These are phyloP conservation scores for Yamadazyma kitorensis DNA, from an alignment of 805 yeast genomes.

Conservation along the genomic window DNA sequence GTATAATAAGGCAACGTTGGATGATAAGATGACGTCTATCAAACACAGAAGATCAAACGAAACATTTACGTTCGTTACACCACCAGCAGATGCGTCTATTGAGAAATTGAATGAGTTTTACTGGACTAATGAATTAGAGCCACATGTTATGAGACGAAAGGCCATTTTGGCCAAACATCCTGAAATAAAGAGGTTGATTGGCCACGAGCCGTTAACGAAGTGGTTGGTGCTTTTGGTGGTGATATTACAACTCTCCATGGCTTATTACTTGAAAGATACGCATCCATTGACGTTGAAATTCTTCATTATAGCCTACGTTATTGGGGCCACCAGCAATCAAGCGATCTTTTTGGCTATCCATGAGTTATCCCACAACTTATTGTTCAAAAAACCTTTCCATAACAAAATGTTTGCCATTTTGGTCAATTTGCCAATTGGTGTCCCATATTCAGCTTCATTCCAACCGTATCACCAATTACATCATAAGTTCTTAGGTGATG, in stretches of 20 bases:
- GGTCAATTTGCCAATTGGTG: constrained; percentile 81
- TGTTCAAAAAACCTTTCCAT: constrained; percentile 73
- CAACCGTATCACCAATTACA: constrained; percentile 90
- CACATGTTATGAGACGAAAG: constrained; percentile 74
- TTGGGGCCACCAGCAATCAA: constrained; percentile 86
- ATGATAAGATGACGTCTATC: constrained; percentile 11
- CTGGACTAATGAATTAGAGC: constrained; percentile 82
- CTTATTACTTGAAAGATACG: constrained; percentile 58
- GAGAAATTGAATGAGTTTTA: constrained; percentile 61
- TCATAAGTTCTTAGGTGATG: constrained; percentile 88
- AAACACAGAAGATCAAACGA: constrained; percentile 24
- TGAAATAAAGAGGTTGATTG: constrained; percentile 73
- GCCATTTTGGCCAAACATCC: constrained; percentile 74
- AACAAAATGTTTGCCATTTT: constrained; percentile 76
- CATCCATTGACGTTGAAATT: constrained; percentile 53
- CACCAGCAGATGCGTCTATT: constrained; percentile 40
- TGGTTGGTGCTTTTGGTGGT: constrained; percentile 70
- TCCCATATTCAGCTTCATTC: constrained; percentile 86
- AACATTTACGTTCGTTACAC: constrained; percentile 32
- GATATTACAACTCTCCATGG: constrained; percentile 59
- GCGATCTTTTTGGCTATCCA: constrained; percentile 85
- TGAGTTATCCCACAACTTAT: constrained; percentile 81
- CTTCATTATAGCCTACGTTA: constrained; percentile 61
- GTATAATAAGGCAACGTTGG: too few relatives aligned
- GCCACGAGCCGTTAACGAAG: constrained; percentile 84